These are phyloP conservation scores for Eurotiales sp. DNA, from an alignment of 2,329 filamentous ascomycete species.

Conservation along the genomic window DNA sequence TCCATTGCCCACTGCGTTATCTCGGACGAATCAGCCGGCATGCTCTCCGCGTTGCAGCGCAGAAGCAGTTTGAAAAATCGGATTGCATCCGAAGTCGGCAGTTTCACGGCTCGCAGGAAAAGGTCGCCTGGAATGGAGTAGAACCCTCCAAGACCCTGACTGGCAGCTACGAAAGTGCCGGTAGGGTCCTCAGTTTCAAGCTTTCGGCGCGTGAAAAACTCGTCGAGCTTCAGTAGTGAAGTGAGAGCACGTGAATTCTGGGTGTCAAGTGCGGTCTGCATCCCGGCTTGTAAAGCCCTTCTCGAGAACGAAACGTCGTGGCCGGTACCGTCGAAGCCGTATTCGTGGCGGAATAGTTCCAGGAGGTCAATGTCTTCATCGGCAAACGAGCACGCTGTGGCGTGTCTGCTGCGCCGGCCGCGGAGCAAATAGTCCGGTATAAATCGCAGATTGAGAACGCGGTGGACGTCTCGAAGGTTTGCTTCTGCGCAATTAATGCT, in stretches of 20 bases:
- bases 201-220: slow-evolving; percentile 22
- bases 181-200: not conserved
- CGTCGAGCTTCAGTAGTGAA: slow-evolving; percentile 37
- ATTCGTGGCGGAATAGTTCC: slow-evolving; percentile 33
- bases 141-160: not conserved
- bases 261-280: slow-evolving; percentile 35
- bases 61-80: slow-evolving; percentile 31
- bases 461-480: slow-evolving; percentile 10
- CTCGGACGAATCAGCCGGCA: slow-evolving; percentile 32
- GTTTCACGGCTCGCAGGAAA: slow-evolving; percentile 29
- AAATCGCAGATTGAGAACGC: slow-evolving; percentile 19
- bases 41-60: slow-evolving; percentile 36
- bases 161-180: slow-evolving; percentile 10
- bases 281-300: slow-evolving; percentile 34
- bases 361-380: slow-evolving; percentile 29
- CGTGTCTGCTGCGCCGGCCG: slow-evolving; percentile 16
- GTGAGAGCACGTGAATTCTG: slow-evolving; percentile 29
- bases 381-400: slow-evolving; percentile 23
- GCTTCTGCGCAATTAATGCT: slow-evolving; percentile 19
- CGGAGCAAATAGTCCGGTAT: slow-evolving; percentile 31
- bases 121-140: slow-evolving; percentile 32
- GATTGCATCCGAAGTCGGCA: slow-evolving; percentile 22
- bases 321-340: slow-evolving; percentile 20
- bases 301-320: slow-evolving; percentile 27
- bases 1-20: slow-evolving; percentile 36